Evolutionary conservation across 345 rosid genomes (phyloP).

Genomic region (Heritiera fomes): DNA sequence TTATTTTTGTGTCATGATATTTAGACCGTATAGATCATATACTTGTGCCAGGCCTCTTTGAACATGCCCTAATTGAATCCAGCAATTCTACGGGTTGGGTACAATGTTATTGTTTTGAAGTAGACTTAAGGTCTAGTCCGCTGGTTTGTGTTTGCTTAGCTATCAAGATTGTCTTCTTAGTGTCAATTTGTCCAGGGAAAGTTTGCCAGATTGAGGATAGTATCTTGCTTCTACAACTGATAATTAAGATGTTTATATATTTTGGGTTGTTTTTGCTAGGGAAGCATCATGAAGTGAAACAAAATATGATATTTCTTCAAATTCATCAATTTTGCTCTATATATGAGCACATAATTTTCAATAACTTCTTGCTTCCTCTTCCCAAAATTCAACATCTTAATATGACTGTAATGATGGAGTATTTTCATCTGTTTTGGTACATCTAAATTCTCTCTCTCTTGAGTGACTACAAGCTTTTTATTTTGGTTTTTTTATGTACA

Average conservation of each 20-base stretch:
- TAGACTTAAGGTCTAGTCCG: not conserved
- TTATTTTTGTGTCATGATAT: not conserved
- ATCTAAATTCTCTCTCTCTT: not conserved
- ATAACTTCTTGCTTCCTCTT: not conserved
- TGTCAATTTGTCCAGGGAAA: not conserved
- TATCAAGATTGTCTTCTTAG: not conserved
- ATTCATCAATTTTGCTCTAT: not conserved
- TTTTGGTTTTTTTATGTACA: not conserved
- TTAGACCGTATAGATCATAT: not conserved
- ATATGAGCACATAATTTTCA: not conserved
- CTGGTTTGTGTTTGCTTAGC: not conserved
- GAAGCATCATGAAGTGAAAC: not conserved
- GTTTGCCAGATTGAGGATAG: not conserved
- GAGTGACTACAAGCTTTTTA: not conserved
- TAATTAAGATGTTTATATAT: not conserved
- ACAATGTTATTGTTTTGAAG: not conserved
- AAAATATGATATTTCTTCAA: not conserved
- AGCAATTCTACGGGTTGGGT: not conserved
- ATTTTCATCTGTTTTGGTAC: not conserved
- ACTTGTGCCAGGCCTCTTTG: not conserved
- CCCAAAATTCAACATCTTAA: not conserved
- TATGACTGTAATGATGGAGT: not conserved
- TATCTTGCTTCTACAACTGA: not conserved
- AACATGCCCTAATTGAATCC: not conserved
- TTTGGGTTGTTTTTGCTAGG: slow-evolving; percentile 1